Base-by-base conservation (phyloP, 805 yeast genomes). In the Teunomyces pallodes region DNA sequence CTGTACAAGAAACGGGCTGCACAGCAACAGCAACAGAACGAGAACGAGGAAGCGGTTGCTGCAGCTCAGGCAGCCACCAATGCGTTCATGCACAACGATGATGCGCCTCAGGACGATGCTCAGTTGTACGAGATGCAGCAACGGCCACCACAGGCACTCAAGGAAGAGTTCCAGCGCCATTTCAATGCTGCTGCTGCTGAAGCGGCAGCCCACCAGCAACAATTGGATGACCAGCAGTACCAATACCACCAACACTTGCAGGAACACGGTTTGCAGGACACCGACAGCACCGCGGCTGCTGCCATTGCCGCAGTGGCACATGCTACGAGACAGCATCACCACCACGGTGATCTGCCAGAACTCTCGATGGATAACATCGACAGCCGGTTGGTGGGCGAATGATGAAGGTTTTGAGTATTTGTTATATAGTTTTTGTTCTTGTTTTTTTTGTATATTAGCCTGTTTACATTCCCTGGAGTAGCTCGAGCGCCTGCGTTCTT, bases 331-430 rank as follows among this genome's bases (percentile, higher is more conserved):
- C 63, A 56, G 13, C 54, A 55, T 44, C 61, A 56, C n/a, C 55
- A 57, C 35, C 61, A 58, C 44, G 52, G 54, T 40, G 64, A 60
- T 38, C 59, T 55, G 33, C 60, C 60, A 31, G 74, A 68, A 38
- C 61, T 73, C 48, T 64, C 74, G 13, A 73, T 73, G 66, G 76
- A 72, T 45, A 72, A 72, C 55, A 72, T 73, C 47, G 78, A 73
- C 53, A 67, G 73, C 52, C 61, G 78, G 36, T 62, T 73, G 52
- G 78, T 72, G 13, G 77, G 77, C 13, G 77, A 71, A 47, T 72
- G 59, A n/a, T n/a, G 51, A 29, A n/a, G 9, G 9, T 36, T 36
- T 16, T 36, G 26, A 8, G 16, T 24, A 4, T 12, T 13, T 17
- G n/a, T 36, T 24, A 14, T 24, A 20, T 36, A 36, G n/a, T 36